Percentiles rank a stretch among this genome's conserved stretches.
phyloP scores from a whole-genome alignment of 768 basidiomycete species.

The Tylopilus rubrobrunneus region DNA sequence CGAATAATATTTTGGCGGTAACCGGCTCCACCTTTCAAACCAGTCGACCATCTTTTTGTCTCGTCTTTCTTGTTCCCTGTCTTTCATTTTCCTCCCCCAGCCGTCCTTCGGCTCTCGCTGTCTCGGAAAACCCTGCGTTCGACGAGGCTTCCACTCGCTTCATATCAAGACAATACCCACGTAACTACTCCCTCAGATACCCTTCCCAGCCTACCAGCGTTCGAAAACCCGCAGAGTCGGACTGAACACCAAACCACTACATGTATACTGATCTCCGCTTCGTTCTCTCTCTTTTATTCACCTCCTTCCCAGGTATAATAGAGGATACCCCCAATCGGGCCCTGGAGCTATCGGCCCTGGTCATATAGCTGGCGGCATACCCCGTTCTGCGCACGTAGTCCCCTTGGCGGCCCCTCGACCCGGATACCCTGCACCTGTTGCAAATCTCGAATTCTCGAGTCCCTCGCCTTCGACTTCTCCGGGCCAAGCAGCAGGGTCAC shows the following conservation, averaged over 20 bases:
- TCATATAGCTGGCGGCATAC: constrained; percentile 37
- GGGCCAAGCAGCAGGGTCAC: constrained; percentile 13
- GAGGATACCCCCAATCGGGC: constrained; percentile 49
- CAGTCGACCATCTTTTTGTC: background rate
- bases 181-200: constrained; percentile 12
- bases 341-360: constrained; percentile 51
- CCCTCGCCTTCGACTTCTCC: constrained; percentile 39
- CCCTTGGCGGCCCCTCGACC: constrained; percentile 68
- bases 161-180: constrained; percentile 11
- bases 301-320: constrained; percentile 52
- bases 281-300: constrained; percentile 7
- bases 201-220: constrained; percentile 33
- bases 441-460: constrained; percentile 57
- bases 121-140: constrained; percentile 15
- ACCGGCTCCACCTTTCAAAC: constrained; percentile 9
- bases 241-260: constrained; percentile 58
- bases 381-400: constrained; percentile 30
- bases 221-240: constrained; percentile 42
- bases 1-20: constrained; percentile 10
- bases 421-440: constrained; percentile 68
- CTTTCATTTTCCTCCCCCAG: constrained; percentile 7
- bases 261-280: constrained; percentile 46
- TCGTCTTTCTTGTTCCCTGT: background rate
- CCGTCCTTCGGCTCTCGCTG: constrained; percentile 17
- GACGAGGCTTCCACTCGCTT: constrained; percentile 31